phyloP scores from a whole-genome alignment of 345 rosid genomes.

The Mallotus nudiflorus region DNA sequence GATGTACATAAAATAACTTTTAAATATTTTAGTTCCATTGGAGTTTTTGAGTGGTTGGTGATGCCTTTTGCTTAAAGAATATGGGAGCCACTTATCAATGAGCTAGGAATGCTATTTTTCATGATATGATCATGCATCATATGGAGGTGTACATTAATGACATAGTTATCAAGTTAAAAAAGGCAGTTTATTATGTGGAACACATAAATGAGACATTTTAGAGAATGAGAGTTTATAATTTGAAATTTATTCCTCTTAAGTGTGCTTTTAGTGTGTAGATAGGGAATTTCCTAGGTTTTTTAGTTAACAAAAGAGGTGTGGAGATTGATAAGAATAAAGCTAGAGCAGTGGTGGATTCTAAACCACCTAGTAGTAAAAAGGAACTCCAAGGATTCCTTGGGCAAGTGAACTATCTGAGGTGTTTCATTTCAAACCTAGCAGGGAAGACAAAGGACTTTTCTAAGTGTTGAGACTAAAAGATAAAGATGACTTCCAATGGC shows the following conservation, averaged over 20 bases:
- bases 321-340: not conserved
- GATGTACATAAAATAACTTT: too few species aligned
- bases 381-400: not conserved
- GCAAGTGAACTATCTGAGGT: not conserved
- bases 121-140: too few species aligned
- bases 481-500: not conserved
- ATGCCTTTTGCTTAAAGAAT: too few species aligned
- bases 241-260: slow-evolving; percentile 2
- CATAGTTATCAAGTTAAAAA: too few species aligned
- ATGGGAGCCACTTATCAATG: too few species aligned
- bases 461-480: not conserved
- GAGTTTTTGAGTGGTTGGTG: too few species aligned
- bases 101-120: too few species aligned
- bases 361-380: not conserved
- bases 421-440: slow-evolving; percentile 4
- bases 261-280: slow-evolving; percentile 4
- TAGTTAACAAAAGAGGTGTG: not conserved
- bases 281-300: slow-evolving; percentile 1
- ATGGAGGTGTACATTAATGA: too few species aligned
- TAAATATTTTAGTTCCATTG: too few species aligned
- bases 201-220: too few species aligned
- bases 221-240: too few species aligned
- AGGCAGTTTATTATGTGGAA: too few species aligned
- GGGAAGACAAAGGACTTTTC: not conserved
- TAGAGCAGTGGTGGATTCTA: not conserved